Percentiles rank a stretch among this genome's conserved stretches.
Evolutionary conservation across 176 grass and related monocot species (phyloP).

Genomic region (Triticum timopheevii): DNA sequence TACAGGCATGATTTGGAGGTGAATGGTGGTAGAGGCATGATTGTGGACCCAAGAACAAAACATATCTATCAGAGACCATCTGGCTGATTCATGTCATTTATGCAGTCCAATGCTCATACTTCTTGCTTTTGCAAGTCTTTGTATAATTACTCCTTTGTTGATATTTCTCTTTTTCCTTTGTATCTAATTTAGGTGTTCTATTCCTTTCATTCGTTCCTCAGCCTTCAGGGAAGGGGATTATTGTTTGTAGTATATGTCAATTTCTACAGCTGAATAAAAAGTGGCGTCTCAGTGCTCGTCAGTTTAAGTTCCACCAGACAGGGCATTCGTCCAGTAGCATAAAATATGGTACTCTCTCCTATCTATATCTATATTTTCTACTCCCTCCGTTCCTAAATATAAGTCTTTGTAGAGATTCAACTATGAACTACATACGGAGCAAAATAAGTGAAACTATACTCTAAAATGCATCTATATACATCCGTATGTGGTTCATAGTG

Average conservation of each 20-base stretch:
- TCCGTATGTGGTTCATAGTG: too few species aligned
- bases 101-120: constrained; percentile 9
- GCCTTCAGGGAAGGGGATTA: constrained; percentile 6
- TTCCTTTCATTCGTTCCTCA: constrained; percentile 44
- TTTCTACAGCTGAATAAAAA: constrained; percentile 39
- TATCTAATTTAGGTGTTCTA: constrained; percentile 32
- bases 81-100: constrained; percentile 40
- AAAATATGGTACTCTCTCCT: not conserved
- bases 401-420: too few species aligned
- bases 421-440: too few species aligned
- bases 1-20: constrained; percentile 94
- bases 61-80: constrained; percentile 90
- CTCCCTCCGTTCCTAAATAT: too few species aligned
- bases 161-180: constrained; percentile 19
- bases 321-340: not conserved
- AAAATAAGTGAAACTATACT: too few species aligned
- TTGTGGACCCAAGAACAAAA: constrained; percentile 97
- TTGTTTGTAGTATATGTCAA: constrained; percentile 37
- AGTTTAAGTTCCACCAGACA: not conserved
- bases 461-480: too few species aligned
- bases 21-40: constrained; percentile 88
- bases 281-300: not conserved
- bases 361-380: too few species aligned
- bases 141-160: constrained; percentile 32
- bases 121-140: constrained; percentile 19